Conservation (phyloP, 139 green algal genomes). For the Closterium sp. region DNA sequence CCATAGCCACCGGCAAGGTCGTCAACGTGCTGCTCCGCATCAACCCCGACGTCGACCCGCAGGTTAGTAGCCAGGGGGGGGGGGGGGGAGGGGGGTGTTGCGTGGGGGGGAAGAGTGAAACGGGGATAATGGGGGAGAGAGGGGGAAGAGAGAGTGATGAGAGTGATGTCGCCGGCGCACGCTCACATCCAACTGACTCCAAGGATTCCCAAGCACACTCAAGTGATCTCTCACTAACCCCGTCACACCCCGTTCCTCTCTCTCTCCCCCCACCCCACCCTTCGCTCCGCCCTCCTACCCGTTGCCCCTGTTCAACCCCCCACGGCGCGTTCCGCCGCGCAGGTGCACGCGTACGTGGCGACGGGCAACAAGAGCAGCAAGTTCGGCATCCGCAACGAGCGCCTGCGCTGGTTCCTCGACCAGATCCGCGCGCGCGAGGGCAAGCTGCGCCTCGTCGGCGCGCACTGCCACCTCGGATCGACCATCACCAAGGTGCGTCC, state of each 20-base stretch:
- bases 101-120: not conserved
- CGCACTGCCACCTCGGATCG: constrained; percentile 92
- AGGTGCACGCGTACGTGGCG: constrained; percentile 12
- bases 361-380: constrained; percentile 85
- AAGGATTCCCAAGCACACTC: not conserved
- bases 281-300: not conserved
- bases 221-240: not conserved
- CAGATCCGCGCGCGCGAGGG: constrained; percentile 74
- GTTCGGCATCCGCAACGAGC: constrained; percentile 97
- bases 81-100: not conserved
- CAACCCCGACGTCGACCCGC: constrained; percentile 96
- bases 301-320: not conserved
- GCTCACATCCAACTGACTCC: not conserved
- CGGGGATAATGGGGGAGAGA: no score
- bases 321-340: not conserved
- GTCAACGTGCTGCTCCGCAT: constrained; percentile 84
- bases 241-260: not conserved
- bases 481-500: constrained; percentile 87
- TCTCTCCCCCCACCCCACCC: no score
- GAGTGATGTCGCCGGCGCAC: not conserved
- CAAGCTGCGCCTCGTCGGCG: constrained; percentile 83
- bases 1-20: constrained; percentile 55
- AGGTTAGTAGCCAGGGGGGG: constrained; percentile 45
- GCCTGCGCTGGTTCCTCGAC: constrained; percentile 87
- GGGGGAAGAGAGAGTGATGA: not conserved